phyloP scores from a whole-genome alignment of 139 green algal genomes.

The Pleodorina starrii region DNA sequence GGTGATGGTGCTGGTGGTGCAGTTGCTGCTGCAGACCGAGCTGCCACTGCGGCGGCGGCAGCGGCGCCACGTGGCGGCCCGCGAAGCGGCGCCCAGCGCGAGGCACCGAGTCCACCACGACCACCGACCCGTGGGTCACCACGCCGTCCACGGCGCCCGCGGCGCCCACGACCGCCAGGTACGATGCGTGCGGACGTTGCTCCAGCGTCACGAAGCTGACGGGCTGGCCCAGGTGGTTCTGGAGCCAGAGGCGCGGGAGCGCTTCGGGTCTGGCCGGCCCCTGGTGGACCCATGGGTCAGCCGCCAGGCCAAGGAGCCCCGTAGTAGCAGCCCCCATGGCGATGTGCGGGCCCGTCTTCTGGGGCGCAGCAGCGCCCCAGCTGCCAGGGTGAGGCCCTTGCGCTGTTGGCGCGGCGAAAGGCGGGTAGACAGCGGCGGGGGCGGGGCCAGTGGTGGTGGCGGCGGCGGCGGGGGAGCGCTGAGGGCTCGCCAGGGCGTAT shows the following conservation, averaged over 20 bases:
- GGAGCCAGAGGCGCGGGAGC: conserved; percentile 34
- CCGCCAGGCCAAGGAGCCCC: no score
- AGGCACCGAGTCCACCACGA: conserved; percentile 29
- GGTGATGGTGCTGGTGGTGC: background rate
- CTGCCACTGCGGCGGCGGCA: background rate
- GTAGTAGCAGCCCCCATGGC: no score
- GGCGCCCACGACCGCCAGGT: background rate
- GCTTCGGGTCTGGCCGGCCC: background rate
- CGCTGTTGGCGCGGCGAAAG: no score
- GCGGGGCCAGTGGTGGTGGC: background rate
- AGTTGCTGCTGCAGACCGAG: background rate
- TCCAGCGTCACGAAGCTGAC: background rate
- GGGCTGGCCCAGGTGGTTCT: conserved; percentile 27
- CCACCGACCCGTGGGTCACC: conserved; percentile 16
- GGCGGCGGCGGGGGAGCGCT: background rate
- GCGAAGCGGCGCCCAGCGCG: conserved; percentile 1
- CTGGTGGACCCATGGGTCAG: no score
- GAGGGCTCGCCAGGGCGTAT: background rate
- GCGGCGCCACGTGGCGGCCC: conserved; percentile 3
- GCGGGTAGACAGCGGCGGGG: no score
- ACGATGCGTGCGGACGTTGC: background rate
- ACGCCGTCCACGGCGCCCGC: background rate
- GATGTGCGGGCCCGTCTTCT: no score
- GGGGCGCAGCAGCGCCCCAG: no score
- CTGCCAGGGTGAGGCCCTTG: no score